Base-by-base conservation (phyloP, 495 filamentous ascomycete species). In the Annulohypoxylon bovei region DNA sequence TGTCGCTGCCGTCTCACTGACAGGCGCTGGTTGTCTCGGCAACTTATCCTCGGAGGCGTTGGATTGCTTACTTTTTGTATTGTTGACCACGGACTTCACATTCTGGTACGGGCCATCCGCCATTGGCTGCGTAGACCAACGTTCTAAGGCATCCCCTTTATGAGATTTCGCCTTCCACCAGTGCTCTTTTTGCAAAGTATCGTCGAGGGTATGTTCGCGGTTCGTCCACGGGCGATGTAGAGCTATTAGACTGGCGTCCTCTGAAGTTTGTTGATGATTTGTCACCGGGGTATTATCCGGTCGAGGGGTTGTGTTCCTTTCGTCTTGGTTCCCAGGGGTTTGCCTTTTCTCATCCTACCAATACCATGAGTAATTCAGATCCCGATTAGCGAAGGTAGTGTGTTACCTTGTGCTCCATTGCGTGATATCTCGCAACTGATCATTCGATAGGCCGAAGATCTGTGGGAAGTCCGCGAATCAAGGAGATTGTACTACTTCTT, bases 51-150 rank as follows among this genome's bases (percentile, higher is more conserved):
- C 8, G n/a, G 37, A 12, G n/a, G 37, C 9, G 6, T 59, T 52
- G 0, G 28, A 6, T 22, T 57, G 52, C 8, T 44, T 32, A 4
- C 7, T 8, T 52, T 42, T 27, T 20, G 57, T 49, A n/a, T 60
- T 53, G 44, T 6, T 12, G 27, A 35, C 47, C 11, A 72, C 23
- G 3, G 55, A 68, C 6, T 54, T 14, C 0, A 72, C 20, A 4
- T 64, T 72, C 14, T 72, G 59, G 11, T 65, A 72, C 11, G 70
- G 70, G 12, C 16, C 59, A 42, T 72, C 65, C 25, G 18, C 25
- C 39, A 68, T 68, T 33, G 70, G 18, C 44, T 72, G 60, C 20
- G 3, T n/a, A 4, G 23, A 54, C 64, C 64, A 72, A 39, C 60
- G 65, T 30, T 58, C 60, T 33, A 72, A 7, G 16, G 18, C 5